These are phyloP conservation scores for Stereocaulon alpinum DNA, from an alignment of 495 filamentous ascomycete genomes.

Conservation along the genomic window DNA sequence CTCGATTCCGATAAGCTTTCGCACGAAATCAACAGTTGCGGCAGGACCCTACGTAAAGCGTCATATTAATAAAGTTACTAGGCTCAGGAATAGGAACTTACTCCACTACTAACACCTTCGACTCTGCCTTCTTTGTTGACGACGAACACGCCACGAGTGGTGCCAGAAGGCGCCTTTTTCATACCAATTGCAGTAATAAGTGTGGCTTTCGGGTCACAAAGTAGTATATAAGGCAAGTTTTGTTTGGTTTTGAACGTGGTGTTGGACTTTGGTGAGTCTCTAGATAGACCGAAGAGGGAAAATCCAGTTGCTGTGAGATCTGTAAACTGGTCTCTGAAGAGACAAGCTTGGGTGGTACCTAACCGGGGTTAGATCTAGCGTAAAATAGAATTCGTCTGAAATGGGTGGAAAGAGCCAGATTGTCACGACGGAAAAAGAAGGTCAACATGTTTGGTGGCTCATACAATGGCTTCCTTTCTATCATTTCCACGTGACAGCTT, in stretches of 20 bases:
- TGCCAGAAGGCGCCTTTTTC: conserved; percentile 68
- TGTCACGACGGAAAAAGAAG: neutral
- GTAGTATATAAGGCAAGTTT: conserved; percentile 73
- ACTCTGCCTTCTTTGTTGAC: conserved; percentile 58
- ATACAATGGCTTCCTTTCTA: neutral
- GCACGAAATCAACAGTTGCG: conserved; percentile 39
- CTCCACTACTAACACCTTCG: conserved; percentile 32
- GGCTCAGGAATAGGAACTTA: conserved; percentile 7
- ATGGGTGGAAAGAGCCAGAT: no score
- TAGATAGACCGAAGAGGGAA: conserved; percentile 77
- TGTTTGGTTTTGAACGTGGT: conserved; percentile 84
- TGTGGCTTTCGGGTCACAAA: conserved; percentile 66
- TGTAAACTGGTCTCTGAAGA: conserved; percentile 78
- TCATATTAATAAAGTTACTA: neutral
- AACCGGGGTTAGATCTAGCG: neutral
- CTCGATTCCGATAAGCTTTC: conserved; percentile 22
- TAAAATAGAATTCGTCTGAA: neutral
- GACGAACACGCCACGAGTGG: conserved; percentile 74
- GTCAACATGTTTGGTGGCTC: neutral
- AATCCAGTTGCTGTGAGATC: conserved; percentile 70
- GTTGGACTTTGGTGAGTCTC: conserved; percentile 80
- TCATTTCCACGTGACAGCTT: neutral
- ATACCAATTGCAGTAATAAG: conserved; percentile 68
- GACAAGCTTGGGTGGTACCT: conserved; percentile 89
- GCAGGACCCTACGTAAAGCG: conserved; percentile 29